Percentiles rank a stretch among this genome's conserved stretches.
Evolutionary conservation across 1,284 basidiomycete genomes (phyloP).

Genomic region (Fomitopsis schrenkii): DNA sequence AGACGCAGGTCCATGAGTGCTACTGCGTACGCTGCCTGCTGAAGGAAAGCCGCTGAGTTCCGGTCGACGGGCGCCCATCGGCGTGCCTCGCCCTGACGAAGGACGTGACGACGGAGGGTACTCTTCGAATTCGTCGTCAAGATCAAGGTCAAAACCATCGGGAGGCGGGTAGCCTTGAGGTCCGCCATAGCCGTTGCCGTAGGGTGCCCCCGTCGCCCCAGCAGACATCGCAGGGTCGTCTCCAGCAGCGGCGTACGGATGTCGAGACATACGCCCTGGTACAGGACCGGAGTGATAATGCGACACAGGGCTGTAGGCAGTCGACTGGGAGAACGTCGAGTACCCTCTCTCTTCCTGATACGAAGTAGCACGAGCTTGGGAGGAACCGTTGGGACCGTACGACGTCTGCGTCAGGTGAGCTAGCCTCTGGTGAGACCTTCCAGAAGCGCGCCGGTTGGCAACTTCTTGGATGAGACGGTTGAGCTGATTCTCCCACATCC

Average conservation of each 20-base stretch:
- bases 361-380: conserved; percentile 16
- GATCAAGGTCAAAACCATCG: conserved; percentile 62
- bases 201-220: conserved; percentile 18
- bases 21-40: conserved; percentile 18
- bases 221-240: conserved; percentile 25
- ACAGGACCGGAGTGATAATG: conserved; percentile 32
- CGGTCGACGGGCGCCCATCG: conserved; percentile 54
- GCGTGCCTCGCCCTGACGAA: conserved; percentile 67
- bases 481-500: conserved; percentile 89
- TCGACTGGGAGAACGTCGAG: conserved; percentile 25
- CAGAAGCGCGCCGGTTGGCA: conserved; percentile 57
- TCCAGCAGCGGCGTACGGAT: conserved; percentile 18
- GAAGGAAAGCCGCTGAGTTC: conserved; percentile 38
- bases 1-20: conserved; percentile 15
- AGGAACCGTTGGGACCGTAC: conserved; percentile 24
- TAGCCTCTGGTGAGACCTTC: conserved; percentile 45
- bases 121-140: conserved; percentile 73
- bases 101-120: conserved; percentile 51
- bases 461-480: conserved; percentile 81
- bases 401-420: conserved; percentile 41
- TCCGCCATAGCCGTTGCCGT: conserved; percentile 32
- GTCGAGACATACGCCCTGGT: conserved; percentile 31
- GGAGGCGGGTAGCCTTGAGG: conserved; percentile 58
- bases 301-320: conserved; percentile 15
- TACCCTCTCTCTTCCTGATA: conserved; percentile 19